A percentile compares a stretch with the other conserved stretches of the same genome.
Evolutionary conservation across 495 filamentous ascomycete species (phyloP).

Genomic region (Neurospora cerealis): DNA sequence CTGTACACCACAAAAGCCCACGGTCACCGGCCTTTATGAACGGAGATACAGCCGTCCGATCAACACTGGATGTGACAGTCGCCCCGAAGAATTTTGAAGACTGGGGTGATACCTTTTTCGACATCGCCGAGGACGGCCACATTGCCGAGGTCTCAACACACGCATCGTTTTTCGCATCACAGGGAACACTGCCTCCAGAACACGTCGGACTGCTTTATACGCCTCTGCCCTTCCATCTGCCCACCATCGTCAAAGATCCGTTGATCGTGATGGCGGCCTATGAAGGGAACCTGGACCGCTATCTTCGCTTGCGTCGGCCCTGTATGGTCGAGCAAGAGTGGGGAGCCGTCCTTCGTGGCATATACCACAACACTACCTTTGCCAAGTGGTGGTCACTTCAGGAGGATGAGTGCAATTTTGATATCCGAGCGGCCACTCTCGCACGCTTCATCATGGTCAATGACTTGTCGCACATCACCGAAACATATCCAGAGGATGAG

Average conservation of each 20-base stretch:
- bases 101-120: background rate
- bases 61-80: background rate
- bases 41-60: slow-evolving; percentile 8
- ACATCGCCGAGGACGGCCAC: slow-evolving; percentile 10
- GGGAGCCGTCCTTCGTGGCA: slow-evolving; percentile 5
- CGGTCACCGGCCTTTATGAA: slow-evolving; percentile 4
- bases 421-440: background rate
- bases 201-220: background rate
- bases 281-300: slow-evolving; percentile 11
- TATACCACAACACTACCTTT: slow-evolving; percentile 9
- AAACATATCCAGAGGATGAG: background rate
- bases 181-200: background rate
- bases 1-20: slow-evolving; percentile 2
- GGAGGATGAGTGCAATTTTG: background rate
- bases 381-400: slow-evolving; percentile 1
- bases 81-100: background rate
- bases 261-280: slow-evolving; percentile 12
- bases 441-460: background rate
- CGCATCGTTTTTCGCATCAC: background rate
- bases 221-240: slow-evolving; percentile 7
- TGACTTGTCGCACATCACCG: background rate
- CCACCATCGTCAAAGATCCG: slow-evolving; percentile 6
- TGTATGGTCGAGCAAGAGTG: background rate
- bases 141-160: background rate
- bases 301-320: slow-evolving; percentile 8